Evolutionary conservation across 2,329 filamentous ascomycete genomes (phyloP), one percentile per base, ranked within the genome.

Genomic region (Aspergillus transmontanensis): DNA sequence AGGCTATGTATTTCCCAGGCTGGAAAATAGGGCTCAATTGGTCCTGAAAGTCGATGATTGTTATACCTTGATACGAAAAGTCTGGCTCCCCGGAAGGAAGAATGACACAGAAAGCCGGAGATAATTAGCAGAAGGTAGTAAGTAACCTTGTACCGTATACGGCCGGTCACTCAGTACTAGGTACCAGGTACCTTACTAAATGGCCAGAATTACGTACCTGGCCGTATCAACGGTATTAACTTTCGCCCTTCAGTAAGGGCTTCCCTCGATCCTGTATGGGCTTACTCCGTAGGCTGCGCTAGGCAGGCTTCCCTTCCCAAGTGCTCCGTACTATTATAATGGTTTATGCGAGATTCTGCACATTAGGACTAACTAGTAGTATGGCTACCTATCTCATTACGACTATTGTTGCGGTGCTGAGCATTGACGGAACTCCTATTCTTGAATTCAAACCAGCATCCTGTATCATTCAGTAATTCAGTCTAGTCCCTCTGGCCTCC

Each of bases 191-290:
- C 32, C 51, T 39, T 26, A 14, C 51, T 55, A 23, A 26, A 55
- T 12, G 30, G 41, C 19, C 11, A 16, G 12, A 36, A 48, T 21
- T 36, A 60, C 50, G 39, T 30, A 41, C 36, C 26, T 55, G 23
- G n/a, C 48, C n/a, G 55, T 41, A 54, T 41, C 30, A 28, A 61
- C 26, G 61, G 60, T 67, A 67, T 62, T 68, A 45, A 64, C 64
- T 69, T 67, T 67, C 59, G 32, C 59, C 51, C 59, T 62, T 64
- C 68, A 69, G 68, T 69, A 70, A 68, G 63, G 68, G 66, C 61
- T 41, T 19, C 50, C 57, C 54, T 56, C 54, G 48, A 23, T 46
- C 45, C 45, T 48, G 45, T 64, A 48, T 48, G 63, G 62, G 64
- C 64, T 71, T 64, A 4, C 23, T 26, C 23, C 23, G 23, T 26